Base-by-base conservation (phyloP, 2,329 filamentous ascomycete species). In the Colletotrichum brevisporum region DNA sequence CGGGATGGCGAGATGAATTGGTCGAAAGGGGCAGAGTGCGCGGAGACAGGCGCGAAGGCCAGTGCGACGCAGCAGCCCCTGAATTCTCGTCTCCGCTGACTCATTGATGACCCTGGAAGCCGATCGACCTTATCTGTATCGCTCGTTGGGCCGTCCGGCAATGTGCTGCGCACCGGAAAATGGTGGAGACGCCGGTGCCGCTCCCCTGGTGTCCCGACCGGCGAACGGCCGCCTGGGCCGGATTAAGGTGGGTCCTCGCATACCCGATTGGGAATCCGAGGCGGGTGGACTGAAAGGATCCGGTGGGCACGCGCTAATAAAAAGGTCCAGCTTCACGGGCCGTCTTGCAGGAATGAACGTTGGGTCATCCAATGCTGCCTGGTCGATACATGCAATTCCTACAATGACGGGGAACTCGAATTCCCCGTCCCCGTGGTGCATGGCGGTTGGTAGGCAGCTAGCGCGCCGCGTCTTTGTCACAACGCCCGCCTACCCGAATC, bases 261-360 rank as follows among this genome's bases (percentile, higher is more conserved):
- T 39, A 45, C 66, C 54, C 18, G 3, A 59, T 65, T 26, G 31
- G 66, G 66, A 69, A 69, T 65, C 54, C 66, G 66, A 69, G 24
- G 10, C 5, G 13, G 39, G 16, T 12, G 3, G 41, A 31, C 27
- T 31, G 2, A 9, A 8, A 31, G 27, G 27, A 31, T 9, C 9
- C 27, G 6, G 6, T 31, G 27, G 27, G 6, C 27, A 31, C 5
- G 27, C 27, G 27, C 27, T 31, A 31, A 9, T 31, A 9, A 31
- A 31, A 31, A 31, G 5, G 2, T 2, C 27, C 27, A 31, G 6
- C 27, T 31, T 31, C 27, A 31, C 27, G 27, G 27, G 8, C 27
- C 27, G 27, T 31, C 27, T 31, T 31, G 6, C 27, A 31, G 27
- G 27, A 31, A 31, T 31, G 27, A 31, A 31, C 6, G 27, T 9